Evolutionary conservation across 1,139 yeast species (phyloP).

Genomic region (Saccharomyces hybrid): DNA sequence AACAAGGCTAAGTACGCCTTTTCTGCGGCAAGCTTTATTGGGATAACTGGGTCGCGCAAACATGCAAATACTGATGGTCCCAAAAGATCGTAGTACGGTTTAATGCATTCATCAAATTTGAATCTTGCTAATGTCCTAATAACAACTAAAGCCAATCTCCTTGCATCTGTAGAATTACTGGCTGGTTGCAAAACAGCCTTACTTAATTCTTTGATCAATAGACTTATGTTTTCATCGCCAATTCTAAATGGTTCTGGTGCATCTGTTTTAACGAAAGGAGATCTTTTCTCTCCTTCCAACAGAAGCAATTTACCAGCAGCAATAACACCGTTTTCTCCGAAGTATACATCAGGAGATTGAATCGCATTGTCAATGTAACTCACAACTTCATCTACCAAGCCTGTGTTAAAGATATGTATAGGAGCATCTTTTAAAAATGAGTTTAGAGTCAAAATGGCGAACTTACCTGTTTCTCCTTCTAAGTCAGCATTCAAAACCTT

Average conservation of each 20-base stretch:
- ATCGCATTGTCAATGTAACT: slow-evolving; percentile 43
- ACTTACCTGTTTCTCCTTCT: slow-evolving; percentile 41
- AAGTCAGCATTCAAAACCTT: slow-evolving; percentile 45
- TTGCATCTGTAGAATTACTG: slow-evolving; percentile 65
- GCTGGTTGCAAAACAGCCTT: slow-evolving; percentile 44
- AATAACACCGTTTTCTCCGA: slow-evolving; percentile 70
- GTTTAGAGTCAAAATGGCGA: slow-evolving; percentile 66
- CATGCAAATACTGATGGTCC: slow-evolving; percentile 74
- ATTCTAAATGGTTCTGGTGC: slow-evolving; percentile 33
- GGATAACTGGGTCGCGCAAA: slow-evolving; percentile 78
- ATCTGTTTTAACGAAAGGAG: slow-evolving; percentile 34
- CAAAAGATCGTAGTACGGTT: slow-evolving; percentile 48
- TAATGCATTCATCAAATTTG: slow-evolving; percentile 43
- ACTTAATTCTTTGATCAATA: slow-evolving; percentile 45
- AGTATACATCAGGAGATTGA: slow-evolving; percentile 42
- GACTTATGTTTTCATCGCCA: slow-evolving; percentile 35
- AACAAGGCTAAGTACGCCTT: slow-evolving; percentile 75
- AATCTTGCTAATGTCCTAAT: slow-evolving; percentile 65
- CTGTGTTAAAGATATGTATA: slow-evolving; percentile 46
- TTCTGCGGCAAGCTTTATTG: slow-evolving; percentile 91
- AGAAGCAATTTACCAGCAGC: slow-evolving; percentile 81
- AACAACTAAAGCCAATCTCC: slow-evolving; percentile 72
- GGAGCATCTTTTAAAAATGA: slow-evolving; percentile 77
- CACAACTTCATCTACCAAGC: slow-evolving; percentile 42
- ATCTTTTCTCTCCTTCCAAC: slow-evolving; percentile 37